These are phyloP conservation scores for Puccinia novopanici DNA, from an alignment of 1,284 basidiomycete species.

Conservation along the genomic window DNA sequence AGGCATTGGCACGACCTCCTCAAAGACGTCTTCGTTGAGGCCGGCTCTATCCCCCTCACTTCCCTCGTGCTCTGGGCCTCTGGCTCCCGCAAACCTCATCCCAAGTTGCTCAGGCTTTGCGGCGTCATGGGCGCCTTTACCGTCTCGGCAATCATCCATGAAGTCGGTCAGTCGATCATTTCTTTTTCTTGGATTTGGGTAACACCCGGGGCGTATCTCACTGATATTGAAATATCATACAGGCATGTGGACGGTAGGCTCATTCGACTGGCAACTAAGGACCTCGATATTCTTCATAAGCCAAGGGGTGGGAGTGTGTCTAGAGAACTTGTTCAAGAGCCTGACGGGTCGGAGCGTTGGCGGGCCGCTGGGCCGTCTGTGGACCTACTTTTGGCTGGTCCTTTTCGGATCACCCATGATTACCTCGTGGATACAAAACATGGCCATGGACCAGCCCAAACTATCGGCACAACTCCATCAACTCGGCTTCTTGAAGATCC, in stretches of 20 bases:
- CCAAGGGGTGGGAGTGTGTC: constrained; percentile 53
- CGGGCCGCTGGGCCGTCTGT: constrained; percentile 51
- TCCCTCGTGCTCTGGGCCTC: not conserved
- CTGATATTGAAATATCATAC: not conserved
- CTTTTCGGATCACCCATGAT: constrained; percentile 23
- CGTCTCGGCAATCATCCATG: constrained; percentile 22
- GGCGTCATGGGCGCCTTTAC: constrained; percentile 16
- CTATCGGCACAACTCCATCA: not conserved
- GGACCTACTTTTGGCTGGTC: constrained; percentile 48
- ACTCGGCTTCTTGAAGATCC: not conserved
- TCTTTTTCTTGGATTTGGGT: too few species aligned
- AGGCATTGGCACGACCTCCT: constrained; percentile 29
- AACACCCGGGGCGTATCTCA: not conserved
- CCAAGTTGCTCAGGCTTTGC: not conserved
- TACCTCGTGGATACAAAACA: not conserved
- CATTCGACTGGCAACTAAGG: constrained; percentile 3
- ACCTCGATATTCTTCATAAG: constrained; percentile 53
- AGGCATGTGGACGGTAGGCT: constrained; percentile 8
- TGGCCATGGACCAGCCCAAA: not conserved
- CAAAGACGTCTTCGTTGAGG: constrained; percentile 22
- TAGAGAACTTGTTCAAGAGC: constrained; percentile 51
- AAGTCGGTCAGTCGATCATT: constrained; percentile 12
- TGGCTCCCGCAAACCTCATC: not conserved
- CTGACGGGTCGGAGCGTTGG: constrained; percentile 44
- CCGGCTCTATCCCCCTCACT: constrained; percentile 17